Conservation (phyloP, 768 basidiomycete genomes). For the Mrakia blollopis region DNA sequence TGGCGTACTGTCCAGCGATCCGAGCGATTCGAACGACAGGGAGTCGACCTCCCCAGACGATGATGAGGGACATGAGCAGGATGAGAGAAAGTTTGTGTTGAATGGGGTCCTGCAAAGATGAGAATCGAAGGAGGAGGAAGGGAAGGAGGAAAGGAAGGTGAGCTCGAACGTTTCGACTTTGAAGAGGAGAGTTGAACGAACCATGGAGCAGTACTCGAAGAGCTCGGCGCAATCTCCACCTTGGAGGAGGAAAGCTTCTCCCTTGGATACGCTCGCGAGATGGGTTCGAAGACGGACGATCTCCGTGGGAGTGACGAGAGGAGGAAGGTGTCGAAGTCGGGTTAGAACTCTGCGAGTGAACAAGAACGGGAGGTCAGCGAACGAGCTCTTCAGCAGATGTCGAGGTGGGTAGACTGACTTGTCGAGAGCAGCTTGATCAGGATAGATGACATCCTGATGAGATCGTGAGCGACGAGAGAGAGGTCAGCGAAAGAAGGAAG, state of each 20-base stretch:
- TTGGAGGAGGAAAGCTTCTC: slow-evolving; percentile 89
- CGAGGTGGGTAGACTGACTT: no score
- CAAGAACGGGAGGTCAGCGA: slow-evolving; percentile 21
- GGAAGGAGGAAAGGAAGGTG: neutral
- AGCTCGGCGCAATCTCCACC: slow-evolving; percentile 98
- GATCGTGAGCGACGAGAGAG: neutral
- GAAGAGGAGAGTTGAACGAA: neutral
- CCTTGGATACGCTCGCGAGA: slow-evolving; percentile 69
- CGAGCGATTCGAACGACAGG: slow-evolving; percentile 72
- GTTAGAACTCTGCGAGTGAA: slow-evolving; percentile 57
- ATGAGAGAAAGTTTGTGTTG: slow-evolving; percentile 57
- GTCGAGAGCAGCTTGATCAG: slow-evolving; percentile 57
- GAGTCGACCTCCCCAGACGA: slow-evolving; percentile 86
- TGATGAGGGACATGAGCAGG: slow-evolving; percentile 87
- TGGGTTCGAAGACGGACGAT: slow-evolving; percentile 79
- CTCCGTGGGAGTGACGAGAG: slow-evolving; percentile 88
- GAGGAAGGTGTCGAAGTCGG: slow-evolving; percentile 74
- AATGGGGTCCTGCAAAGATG: slow-evolving; percentile 40
- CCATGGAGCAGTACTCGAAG: slow-evolving; percentile 53
- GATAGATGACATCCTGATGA: slow-evolving; percentile 66
- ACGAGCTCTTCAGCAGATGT: slow-evolving; percentile 39
- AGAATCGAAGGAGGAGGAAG: neutral
- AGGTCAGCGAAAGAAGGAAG: neutral
- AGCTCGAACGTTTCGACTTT: neutral
- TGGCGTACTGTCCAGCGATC: slow-evolving; percentile 49